Evolutionary conservation across 2,329 filamentous ascomycete species (phyloP).

Genomic region (Fusarium buxicola): DNA sequence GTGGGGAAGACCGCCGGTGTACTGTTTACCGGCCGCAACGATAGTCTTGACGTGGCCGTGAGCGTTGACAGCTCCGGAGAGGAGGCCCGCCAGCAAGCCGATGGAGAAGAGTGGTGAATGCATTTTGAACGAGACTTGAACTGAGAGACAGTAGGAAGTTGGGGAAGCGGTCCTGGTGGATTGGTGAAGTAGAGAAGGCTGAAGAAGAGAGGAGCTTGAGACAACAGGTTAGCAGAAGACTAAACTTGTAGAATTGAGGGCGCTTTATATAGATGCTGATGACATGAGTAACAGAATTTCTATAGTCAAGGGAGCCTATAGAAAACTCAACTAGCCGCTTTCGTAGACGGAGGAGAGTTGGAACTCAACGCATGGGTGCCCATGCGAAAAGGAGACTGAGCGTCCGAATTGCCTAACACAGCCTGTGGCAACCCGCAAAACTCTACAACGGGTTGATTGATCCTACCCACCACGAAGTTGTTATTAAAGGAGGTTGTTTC

Average conservation of each 20-base stretch:
- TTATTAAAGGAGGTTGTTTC: conserved; percentile 1
- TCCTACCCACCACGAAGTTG: not conserved
- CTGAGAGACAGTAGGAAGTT: not conserved
- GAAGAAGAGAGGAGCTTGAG: conserved; percentile 5
- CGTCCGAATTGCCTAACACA: conserved; percentile 21
- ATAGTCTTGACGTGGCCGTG: conserved; percentile 48
- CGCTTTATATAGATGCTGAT: conserved; percentile 21
- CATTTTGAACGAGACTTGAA: conserved; percentile 10
- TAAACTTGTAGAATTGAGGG: not conserved
- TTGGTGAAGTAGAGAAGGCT: not conserved
- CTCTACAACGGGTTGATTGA: not conserved
- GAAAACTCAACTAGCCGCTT: conserved; percentile 10
- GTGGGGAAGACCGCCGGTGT: conserved; percentile 47
- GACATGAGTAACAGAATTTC: not conserved
- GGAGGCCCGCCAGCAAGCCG: conserved; percentile 34
- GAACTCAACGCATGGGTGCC: conserved; percentile 22
- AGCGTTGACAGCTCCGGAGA: conserved; percentile 44
- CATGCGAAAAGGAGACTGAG: conserved; percentile 25
- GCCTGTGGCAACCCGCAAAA: not conserved
- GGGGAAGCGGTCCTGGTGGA: conserved; percentile 4
- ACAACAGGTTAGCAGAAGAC: conserved; percentile 4
- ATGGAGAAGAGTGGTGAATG: conserved; percentile 22
- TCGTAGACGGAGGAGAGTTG: conserved; percentile 33
- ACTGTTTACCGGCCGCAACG: conserved; percentile 45
- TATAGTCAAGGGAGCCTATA: conserved; percentile 3